phyloP scores from a whole-genome alignment of 208 protist species.

The Trichomonas gallinae region DNA sequence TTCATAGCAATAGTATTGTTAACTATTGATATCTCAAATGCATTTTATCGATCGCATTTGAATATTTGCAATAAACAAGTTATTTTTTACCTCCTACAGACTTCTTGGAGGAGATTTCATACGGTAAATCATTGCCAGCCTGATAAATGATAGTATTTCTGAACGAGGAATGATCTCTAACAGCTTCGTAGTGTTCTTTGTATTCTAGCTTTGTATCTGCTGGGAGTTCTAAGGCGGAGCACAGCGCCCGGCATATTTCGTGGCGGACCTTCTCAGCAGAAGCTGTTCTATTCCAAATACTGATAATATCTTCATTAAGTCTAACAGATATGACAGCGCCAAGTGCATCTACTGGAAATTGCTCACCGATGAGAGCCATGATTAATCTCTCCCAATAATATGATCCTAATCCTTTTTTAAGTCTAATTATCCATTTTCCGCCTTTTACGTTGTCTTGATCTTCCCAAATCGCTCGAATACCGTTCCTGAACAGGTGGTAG shows the following conservation, averaged over 20 bases:
- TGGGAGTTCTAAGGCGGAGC: background rate
- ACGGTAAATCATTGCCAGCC: background rate
- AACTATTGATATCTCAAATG: too few species aligned
- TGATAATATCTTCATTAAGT: conserved; percentile 1
- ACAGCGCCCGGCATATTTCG: background rate
- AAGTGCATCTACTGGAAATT: background rate
- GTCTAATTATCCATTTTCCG: conserved; percentile 24
- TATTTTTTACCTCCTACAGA: background rate
- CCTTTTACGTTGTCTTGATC: conserved; percentile 24
- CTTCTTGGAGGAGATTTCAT: background rate
- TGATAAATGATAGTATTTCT: conserved; percentile 6
- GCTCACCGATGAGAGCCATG: background rate
- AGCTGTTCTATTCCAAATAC: background rate
- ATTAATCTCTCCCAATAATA: conserved; percentile 10
- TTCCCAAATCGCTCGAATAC: conserved; percentile 28
- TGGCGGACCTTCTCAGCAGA: background rate
- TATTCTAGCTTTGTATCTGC: background rate
- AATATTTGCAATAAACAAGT: background rate
- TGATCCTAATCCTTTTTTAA: background rate
- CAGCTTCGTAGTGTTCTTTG: background rate
- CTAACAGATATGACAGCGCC: background rate
- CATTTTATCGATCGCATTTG: too few species aligned
- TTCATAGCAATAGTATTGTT: too few species aligned
- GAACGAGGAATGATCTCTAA: conserved; percentile 10
- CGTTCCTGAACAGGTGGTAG: conserved; percentile 24